Evolutionary conservation across 2,329 filamentous ascomycete genomes (phyloP).

Genomic region (Nectriaceae sp.): DNA sequence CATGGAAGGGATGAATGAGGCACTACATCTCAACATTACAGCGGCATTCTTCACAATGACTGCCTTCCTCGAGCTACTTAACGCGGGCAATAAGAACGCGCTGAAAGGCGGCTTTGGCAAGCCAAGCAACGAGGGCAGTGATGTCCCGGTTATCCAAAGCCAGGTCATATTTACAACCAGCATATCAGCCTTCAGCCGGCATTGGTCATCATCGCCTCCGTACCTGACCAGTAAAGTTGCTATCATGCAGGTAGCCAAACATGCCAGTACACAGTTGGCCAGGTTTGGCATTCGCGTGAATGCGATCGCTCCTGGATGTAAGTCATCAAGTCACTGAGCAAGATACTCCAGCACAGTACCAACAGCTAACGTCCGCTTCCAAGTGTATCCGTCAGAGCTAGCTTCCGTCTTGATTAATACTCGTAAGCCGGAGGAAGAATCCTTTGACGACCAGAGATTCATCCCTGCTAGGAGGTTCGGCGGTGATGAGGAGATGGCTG

Average conservation of each 20-base stretch:
- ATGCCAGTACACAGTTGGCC: not conserved
- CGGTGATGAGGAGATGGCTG: conserved; percentile 58
- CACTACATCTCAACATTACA: conserved; percentile 68
- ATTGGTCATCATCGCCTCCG: conserved; percentile 68
- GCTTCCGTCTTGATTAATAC: conserved; percentile 26
- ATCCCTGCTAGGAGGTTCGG: conserved; percentile 60
- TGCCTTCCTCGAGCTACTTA: conserved; percentile 67
- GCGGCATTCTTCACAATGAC: conserved; percentile 72
- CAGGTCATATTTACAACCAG: conserved; percentile 68
- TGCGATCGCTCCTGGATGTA: conserved; percentile 47
- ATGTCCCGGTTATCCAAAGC: conserved; percentile 49
- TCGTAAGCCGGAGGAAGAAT: conserved; percentile 33
- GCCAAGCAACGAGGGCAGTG: conserved; percentile 18
- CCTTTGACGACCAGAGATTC: conserved; percentile 34
- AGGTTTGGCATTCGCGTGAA: conserved; percentile 57
- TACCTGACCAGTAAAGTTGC: conserved; percentile 77
- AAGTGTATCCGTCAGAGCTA: not conserved
- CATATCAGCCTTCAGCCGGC: conserved; percentile 70
- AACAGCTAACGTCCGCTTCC: no score
- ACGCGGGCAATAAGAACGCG: conserved; percentile 58
- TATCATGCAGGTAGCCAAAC: conserved; percentile 65
- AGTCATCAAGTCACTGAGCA: conserved; percentile 15
- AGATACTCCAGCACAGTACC: not conserved
- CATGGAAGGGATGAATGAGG: conserved; percentile 62
- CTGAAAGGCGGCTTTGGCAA: conserved; percentile 4